phyloP scores from a whole-genome alignment of 257 asterid species.

The Echites panduratus region DNA sequence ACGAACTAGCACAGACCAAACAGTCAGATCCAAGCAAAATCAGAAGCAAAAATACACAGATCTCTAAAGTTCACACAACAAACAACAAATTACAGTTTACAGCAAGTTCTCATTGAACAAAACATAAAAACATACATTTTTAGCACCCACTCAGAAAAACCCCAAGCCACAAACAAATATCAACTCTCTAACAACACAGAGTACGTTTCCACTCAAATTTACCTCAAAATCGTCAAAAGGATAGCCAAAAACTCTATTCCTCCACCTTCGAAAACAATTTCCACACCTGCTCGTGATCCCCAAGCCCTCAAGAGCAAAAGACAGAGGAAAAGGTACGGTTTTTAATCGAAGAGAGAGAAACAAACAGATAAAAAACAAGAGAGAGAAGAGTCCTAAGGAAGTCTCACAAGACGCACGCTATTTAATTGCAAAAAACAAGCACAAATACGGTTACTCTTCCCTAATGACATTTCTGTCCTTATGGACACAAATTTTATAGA shows the following conservation, averaged over 20 bases:
- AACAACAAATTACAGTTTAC: neutral
- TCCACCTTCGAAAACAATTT: neutral
- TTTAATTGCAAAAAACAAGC: neutral
- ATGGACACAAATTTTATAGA: neutral
- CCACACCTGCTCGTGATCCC: constrained; percentile 4
- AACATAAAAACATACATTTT: neutral
- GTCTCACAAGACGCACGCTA: neutral
- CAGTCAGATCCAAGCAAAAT: constrained; percentile 21
- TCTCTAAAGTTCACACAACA: constrained; percentile 5
- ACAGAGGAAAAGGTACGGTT: neutral
- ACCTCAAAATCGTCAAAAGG: neutral
- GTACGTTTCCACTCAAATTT: neutral
- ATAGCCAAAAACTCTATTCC: neutral
- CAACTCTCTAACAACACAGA: neutral
- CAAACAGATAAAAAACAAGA: neutral
- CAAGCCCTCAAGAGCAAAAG: neutral
- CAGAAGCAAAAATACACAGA: constrained; percentile 8
- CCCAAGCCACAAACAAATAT: neutral
- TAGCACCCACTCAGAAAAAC: neutral
- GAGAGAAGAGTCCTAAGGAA: neutral
- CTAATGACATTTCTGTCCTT: neutral
- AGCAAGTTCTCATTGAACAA: neutral
- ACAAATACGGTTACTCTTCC: neutral
- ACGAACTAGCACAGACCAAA: neutral
- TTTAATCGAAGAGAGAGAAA: neutral